Evolutionary conservation across 176 grass and related monocot species (phyloP), one percentile per base, ranked within the genome.

Genomic region (Cenchrus purpureus): DNA sequence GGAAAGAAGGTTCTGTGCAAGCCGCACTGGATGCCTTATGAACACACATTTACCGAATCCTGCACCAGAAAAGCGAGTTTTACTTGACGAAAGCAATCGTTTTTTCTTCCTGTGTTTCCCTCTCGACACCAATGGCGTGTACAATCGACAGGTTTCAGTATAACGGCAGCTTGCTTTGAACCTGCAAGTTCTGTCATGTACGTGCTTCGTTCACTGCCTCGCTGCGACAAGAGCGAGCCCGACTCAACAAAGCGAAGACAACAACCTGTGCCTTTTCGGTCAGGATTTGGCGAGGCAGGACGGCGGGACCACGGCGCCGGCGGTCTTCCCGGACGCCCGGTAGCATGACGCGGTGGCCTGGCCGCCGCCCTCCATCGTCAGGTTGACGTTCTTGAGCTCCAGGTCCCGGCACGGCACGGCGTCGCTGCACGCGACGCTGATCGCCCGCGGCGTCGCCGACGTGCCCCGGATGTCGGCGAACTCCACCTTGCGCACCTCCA

Each of bases 371-470:
- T 78, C 87, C 65, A 74, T 7, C 13, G 75, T 88, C 46, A 95
- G 77, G 58, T 92, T 49, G 86, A 95, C 81, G 65, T 86, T 85
- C 84, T 1, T 65, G 11, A 95, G 79, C 81, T 80, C 84, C 65
- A 95, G 73, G n/a, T 79, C 78, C 52, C 25, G 37, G 73, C 93
- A 95, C n/a, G 90, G 90, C 81, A 72, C 60, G 62, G 85, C 13
- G 86, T 95, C 93, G 74, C 93, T 92, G 88, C 90, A 95, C 42
- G 80, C 86, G 69, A 95, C 64, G 15, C 60, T 90, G 71, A 95
- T 84, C 9, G 88, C 88, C 72, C 78, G 71, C 73, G 32, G 6
- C 73, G 88, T 95, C 68, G 93, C 88, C 56, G 93, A 92, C 64
- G 88, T 92, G 78, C 93, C 93, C 22, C 82, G 82, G 17, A 92